These are phyloP conservation scores for Termitomyces sp. DNA, from an alignment of 768 basidiomycete genomes.

Conservation along the genomic window DNA sequence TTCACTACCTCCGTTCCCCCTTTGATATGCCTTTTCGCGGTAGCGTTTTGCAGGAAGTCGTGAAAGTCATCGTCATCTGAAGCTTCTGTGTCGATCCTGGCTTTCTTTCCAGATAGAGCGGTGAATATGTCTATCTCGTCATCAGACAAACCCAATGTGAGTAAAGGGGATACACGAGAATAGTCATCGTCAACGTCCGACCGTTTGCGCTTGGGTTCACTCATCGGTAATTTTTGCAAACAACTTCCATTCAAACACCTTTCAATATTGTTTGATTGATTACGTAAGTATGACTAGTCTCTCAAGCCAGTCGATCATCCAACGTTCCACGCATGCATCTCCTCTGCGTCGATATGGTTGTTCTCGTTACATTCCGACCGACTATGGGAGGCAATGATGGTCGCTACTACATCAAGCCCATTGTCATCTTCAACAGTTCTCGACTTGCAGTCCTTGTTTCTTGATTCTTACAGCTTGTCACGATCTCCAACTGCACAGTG, in stretches of 20 bases:
- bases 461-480: too few relatives aligned
- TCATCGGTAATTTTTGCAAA: not conserved
- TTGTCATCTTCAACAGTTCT: too few relatives aligned
- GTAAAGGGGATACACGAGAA: constrained; percentile 5
- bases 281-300: not conserved
- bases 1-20: constrained; percentile 73
- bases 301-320: too few relatives aligned
- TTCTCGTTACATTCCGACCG: too few relatives aligned
- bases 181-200: constrained; percentile 2
- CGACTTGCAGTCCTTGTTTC: too few relatives aligned
- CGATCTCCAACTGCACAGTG: too few relatives aligned
- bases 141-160: constrained; percentile 12
- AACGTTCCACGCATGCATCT: too few relatives aligned
- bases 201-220: constrained; percentile 14
- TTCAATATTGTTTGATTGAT: not conserved
- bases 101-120: constrained; percentile 46
- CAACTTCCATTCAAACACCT: not conserved
- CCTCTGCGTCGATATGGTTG: too few relatives aligned
- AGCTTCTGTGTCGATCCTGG: constrained; percentile 28
- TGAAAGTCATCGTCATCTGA: constrained; percentile 54
- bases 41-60: constrained; percentile 62
- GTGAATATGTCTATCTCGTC: constrained; percentile 59
- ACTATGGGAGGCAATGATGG: too few relatives aligned
- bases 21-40: constrained; percentile 68
- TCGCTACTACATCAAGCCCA: too few relatives aligned